Percentiles rank a stretch among this genome's conserved stretches.
phyloP scores from a whole-genome alignment of 768 basidiomycete species.

The Clavaria fumosa region DNA sequence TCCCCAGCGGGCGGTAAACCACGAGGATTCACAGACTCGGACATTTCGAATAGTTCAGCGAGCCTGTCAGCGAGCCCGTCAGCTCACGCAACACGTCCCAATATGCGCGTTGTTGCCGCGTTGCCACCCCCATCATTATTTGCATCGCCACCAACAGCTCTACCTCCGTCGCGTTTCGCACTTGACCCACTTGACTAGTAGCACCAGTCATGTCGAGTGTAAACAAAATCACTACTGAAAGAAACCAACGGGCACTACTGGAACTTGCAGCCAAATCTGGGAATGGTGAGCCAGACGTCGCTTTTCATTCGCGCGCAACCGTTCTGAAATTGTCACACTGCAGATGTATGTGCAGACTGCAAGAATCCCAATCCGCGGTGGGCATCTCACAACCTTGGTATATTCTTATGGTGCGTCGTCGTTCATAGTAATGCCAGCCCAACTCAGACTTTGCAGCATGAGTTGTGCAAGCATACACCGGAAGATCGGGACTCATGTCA shows the following conservation, averaged over 20 bases:
- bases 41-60: not conserved
- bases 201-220: slow-evolving; percentile 27
- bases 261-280: slow-evolving; percentile 62
- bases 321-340: slow-evolving; percentile 8
- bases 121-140: too few species aligned
- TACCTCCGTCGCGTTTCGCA: too few species aligned
- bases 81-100: too few species aligned
- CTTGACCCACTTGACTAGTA: too few species aligned
- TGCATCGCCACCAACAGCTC: too few species aligned
- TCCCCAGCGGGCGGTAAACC: not conserved
- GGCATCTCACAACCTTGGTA: slow-evolving; percentile 80
- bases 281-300: slow-evolving; percentile 60
- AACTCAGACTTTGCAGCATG: slow-evolving; percentile 30
- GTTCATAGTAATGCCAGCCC: not conserved
- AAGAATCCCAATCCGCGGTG: slow-evolving; percentile 76
- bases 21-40: not conserved
- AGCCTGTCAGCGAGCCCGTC: not conserved
- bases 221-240: slow-evolving; percentile 46
- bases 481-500: slow-evolving; percentile 86
- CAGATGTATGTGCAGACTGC: slow-evolving; percentile 88
- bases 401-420: slow-evolving; percentile 63
- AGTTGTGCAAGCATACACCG: slow-evolving; percentile 86
- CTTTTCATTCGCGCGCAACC: too few species aligned
- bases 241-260: slow-evolving; percentile 49
- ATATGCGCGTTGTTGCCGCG: too few species aligned